Percentiles rank a stretch among this genome's conserved stretches.
phyloP scores from a whole-genome alignment of 1,139 yeast genomes.

The Hyphopichia burtonii region DNA sequence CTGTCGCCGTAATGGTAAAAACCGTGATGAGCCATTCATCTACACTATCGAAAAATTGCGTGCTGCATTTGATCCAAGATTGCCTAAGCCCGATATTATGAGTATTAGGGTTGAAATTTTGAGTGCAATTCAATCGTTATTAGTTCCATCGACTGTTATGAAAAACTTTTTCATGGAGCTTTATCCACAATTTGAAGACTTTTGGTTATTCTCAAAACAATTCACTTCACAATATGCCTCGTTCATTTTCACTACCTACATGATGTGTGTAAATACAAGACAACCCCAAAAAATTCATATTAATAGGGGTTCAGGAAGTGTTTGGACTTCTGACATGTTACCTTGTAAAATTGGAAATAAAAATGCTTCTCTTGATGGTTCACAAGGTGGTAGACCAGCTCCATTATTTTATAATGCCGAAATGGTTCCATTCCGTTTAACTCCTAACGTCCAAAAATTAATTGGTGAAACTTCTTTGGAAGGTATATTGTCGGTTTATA shows the following conservation, averaged over 20 bases:
- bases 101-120: conserved; percentile 89
- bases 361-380: conserved; percentile 56
- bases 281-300: conserved; percentile 93
- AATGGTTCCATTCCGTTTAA: conserved; percentile 91
- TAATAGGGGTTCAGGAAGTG: conserved; percentile 78
- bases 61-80: conserved; percentile 88
- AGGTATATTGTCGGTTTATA: conserved; percentile 83
- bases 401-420: conserved; percentile 95
- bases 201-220: conserved; percentile 96
- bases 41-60: conserved; percentile 83
- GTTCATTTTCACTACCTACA: conserved; percentile 85
- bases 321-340: conserved; percentile 94
- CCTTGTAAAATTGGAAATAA: conserved; percentile 77
- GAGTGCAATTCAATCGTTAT: conserved; percentile 80
- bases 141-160: conserved; percentile 84
- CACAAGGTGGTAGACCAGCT: conserved; percentile 59
- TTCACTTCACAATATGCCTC: conserved; percentile 97
- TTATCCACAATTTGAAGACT: conserved; percentile 83
- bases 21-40: conserved; percentile 87
- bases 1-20: conserved; percentile 71
- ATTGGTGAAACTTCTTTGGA: conserved; percentile 93
- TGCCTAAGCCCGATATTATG: conserved; percentile 89
- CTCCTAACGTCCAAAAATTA: conserved; percentile 91
- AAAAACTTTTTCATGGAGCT: conserved; percentile 62
- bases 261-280: conserved; percentile 92